phyloP scores from a whole-genome alignment of 1,284 basidiomycete genomes.

The Xerocomus minutiporus region DNA sequence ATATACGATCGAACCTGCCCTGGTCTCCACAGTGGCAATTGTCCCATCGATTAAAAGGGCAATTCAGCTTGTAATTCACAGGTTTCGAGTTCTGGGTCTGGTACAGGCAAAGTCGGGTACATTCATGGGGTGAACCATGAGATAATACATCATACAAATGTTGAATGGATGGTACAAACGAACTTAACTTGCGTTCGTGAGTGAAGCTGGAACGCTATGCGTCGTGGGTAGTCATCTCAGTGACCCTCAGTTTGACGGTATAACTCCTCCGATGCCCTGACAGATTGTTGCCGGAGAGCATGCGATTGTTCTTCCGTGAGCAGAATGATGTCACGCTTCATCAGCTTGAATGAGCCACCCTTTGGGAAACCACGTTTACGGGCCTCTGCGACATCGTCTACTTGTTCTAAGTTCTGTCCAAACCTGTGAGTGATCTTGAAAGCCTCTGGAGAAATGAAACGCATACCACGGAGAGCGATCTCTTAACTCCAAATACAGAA shows the following conservation, averaged over 20 bases:
- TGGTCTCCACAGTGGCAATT: no score
- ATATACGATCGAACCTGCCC: no score
- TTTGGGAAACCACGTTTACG: conserved; percentile 59
- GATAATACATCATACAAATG: background rate
- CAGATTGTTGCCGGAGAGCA: conserved; percentile 4
- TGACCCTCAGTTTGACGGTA: conserved; percentile 5
- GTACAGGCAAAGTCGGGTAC: background rate
- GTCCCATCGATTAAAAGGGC: background rate
- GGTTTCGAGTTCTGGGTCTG: background rate
- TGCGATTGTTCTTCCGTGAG: conserved; percentile 42
- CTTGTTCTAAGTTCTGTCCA: conserved; percentile 43
- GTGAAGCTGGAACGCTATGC: background rate
- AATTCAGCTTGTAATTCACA: background rate
- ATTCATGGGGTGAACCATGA: background rate
- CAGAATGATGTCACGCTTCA: conserved; percentile 60
- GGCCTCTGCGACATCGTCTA: conserved; percentile 51
- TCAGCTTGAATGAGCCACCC: conserved; percentile 54
- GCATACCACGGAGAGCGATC: conserved; percentile 52
- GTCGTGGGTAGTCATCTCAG: background rate
- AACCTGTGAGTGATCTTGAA: conserved; percentile 1
- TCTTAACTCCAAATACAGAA: conserved; percentile 76
- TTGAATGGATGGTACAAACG: background rate
- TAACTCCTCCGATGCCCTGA: background rate
- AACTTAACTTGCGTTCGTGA: background rate
- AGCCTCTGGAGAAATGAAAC: conserved; percentile 21